Percentiles rank a stretch among this genome's conserved stretches.
phyloP scores from a whole-genome alignment of 768 basidiomycete species.

The Dacryopinax spathularia region DNA sequence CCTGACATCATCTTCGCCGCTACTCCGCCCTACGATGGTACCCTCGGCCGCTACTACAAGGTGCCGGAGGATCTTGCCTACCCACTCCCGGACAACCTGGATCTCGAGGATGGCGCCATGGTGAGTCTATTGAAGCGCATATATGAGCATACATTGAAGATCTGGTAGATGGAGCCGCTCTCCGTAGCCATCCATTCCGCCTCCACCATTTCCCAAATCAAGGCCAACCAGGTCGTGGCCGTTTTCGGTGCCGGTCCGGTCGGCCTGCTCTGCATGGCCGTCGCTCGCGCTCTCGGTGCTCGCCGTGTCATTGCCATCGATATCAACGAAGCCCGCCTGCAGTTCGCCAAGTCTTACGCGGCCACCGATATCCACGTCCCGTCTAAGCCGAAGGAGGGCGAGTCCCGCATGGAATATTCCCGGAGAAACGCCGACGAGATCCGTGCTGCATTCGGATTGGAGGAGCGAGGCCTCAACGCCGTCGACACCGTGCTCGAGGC shows the following conservation, averaged over 20 bases:
- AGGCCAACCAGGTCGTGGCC: conserved; percentile 58
- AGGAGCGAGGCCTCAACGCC: conserved; percentile 51
- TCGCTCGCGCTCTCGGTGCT: conserved; percentile 88
- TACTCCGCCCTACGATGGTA: conserved; percentile 87
- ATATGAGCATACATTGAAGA: not conserved
- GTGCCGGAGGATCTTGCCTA: conserved; percentile 78
- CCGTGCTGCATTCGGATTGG: conserved; percentile 48
- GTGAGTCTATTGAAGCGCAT: conserved; percentile 26
- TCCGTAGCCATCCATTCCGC: conserved; percentile 87
- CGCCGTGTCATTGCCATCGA: conserved; percentile 73
- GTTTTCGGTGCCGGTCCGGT: conserved; percentile 83
- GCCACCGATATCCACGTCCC: conserved; percentile 57
- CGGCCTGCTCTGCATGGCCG: conserved; percentile 75
- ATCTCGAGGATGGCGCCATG: conserved; percentile 91
- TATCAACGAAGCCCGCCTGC: conserved; percentile 56
- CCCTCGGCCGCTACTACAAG: conserved; percentile 71
- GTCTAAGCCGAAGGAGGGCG: conserved; percentile 42
- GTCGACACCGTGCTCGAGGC: conserved; percentile 86
- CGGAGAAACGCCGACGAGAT: conserved; percentile 54
- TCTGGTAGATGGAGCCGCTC: conserved; percentile 76
- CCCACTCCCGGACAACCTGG: conserved; percentile 64
- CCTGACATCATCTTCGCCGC: conserved; percentile 78
- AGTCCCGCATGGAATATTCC: conserved; percentile 57
- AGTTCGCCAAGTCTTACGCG: conserved; percentile 74
- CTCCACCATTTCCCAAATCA: conserved; percentile 55